Base-by-base conservation (phyloP, 148 eudicot genomes). In the Rhododendron mucronatum region DNA sequence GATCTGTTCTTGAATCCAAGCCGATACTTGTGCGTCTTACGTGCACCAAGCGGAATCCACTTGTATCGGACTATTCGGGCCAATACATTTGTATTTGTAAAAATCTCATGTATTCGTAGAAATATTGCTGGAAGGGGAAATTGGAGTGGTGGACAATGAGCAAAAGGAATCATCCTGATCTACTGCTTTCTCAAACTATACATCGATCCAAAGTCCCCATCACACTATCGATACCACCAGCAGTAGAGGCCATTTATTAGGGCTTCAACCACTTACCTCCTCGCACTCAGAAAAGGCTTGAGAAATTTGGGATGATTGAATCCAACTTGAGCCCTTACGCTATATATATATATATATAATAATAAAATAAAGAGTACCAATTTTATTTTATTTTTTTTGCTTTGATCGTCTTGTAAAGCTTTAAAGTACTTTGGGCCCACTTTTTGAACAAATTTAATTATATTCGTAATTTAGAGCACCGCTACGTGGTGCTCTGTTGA, bases 161-260 rank as follows among this genome's bases (percentile, higher is more conserved):
- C 26, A 59, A 59, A 57, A 21, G 67, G 11, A 59, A 59, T 21
- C 26, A n/a, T 65, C 16, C 55, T 11, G 12, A 47, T 47, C 45
- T 41, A 41, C 45, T 13, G 57, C 16, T 53, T 53, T 53, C 57
- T 53, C 57, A 13, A 53, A 13, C 15, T 15, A 53, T 53, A 15
- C 4, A 15, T 13, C 0, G 0, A 2, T 50, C 57, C 67, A 20
- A 61, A 30, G 81, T 78, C 81, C 33, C 28, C 55, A 44, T 21
- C 81, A 21, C 81, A 78, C 7, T 47, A 16, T 26, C 30, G 30
- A 30, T 30, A 35, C 15, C n/a, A n/a, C 55, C 81, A 78, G 81
- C 18, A 3, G 23, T 3, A n/a, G 81, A 78, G 81, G 35, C 57
- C 57, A 78, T 83, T 83, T 83, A 83, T 65, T 65, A 83, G 23